Base-by-base conservation (phyloP, 2,329 filamentous ascomycete genomes). In the Cladosporium oxysporum region DNA sequence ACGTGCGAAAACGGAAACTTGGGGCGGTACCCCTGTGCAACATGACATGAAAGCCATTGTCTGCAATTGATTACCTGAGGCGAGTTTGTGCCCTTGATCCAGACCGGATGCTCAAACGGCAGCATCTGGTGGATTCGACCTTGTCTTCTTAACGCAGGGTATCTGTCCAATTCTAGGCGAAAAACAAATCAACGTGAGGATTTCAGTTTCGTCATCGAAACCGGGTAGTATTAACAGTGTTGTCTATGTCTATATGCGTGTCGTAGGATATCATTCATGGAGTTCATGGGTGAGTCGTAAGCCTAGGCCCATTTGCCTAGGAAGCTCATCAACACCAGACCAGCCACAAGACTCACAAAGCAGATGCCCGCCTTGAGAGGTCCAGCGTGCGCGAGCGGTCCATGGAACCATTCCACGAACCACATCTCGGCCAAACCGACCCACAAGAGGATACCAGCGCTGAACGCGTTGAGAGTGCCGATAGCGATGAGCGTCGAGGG, bases 341-440 rank as follows among this genome's bases (percentile, higher is more conserved):
- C 90, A 0, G 81, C 76, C 2, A 91, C 69, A 55, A 92, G 77
- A 44, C 64, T 66, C 12, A 67, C 11, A 88, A 69, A 44, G 90
- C 78, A 87, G 18, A 84, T 74, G 1, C 74, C 50, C 0, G 85
- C 85, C 60, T 81, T 83, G 0, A 80, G 35, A 0, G 82, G 59
- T 0, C 66, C 60, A n/a, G 87, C 83, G 28, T 84, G 76, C 16
- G 83, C 78, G 74, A 89, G 78, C 23, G 69, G 68, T 1, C 78
- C 78, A 35, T 77, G 66, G 71, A 90, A 84, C 91, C 91, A 93
- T 74, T 93, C 91, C 49, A 85, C 81, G 2, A 89, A 89, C 86
- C 88, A 89, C 90, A 93, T 92, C 79, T 93, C 90, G 0, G 93
- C 90, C 1, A 93, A 78, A 1, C 90, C 89, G 1, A 93, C 90